Conservation (phyloP, 1,139 yeast genomes). For the Yamadazyma dendronema region DNA sequence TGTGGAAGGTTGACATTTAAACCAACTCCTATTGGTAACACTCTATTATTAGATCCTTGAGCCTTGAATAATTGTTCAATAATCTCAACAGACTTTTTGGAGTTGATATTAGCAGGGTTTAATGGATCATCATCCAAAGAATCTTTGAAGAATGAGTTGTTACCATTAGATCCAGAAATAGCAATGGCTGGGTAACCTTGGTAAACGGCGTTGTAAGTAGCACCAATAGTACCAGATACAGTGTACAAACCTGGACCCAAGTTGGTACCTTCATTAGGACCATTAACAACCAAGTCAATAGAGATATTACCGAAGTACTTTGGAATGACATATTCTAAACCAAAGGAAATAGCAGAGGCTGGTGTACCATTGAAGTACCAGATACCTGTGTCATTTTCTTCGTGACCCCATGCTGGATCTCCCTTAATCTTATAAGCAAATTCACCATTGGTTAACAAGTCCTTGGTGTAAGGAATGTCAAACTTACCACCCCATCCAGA, state of each 20-base stretch:
- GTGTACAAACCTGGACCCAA: slow-evolving; percentile 40
- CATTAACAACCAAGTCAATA: slow-evolving; percentile 45
- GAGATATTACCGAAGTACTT: slow-evolving; percentile 30
- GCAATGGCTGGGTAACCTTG: slow-evolving; percentile 45
- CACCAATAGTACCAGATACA: slow-evolving; percentile 47
- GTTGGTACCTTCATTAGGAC: slow-evolving; percentile 50
- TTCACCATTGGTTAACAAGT: slow-evolving; percentile 42
- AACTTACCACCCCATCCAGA: slow-evolving; percentile 61
- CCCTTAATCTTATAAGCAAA: slow-evolving; percentile 42
- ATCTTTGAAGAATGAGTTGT: slow-evolving; percentile 44
- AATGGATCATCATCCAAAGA: slow-evolving; percentile 30
- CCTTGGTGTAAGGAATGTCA: slow-evolving; percentile 40
- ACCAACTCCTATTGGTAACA: slow-evolving; percentile 42
- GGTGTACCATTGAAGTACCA: slow-evolving; percentile 55
- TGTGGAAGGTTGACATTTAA: slow-evolving; percentile 42
- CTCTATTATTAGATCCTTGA: slow-evolving; percentile 29
- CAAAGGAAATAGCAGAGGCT: slow-evolving; percentile 44
- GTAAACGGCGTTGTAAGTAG: slow-evolving; percentile 42
- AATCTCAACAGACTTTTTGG: slow-evolving; percentile 30
- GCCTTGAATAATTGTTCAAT: slow-evolving; percentile 31
- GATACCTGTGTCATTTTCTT: slow-evolving; percentile 38
- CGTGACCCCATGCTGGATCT: slow-evolving; percentile 49
- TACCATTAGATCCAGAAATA: slow-evolving; percentile 43
- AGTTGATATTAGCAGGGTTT: slow-evolving; percentile 37
- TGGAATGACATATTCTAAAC: slow-evolving; percentile 42